These are phyloP conservation scores for Drechmeria coniospora DNA, from an alignment of 2,329 filamentous ascomycete genomes.

Conservation along the genomic window DNA sequence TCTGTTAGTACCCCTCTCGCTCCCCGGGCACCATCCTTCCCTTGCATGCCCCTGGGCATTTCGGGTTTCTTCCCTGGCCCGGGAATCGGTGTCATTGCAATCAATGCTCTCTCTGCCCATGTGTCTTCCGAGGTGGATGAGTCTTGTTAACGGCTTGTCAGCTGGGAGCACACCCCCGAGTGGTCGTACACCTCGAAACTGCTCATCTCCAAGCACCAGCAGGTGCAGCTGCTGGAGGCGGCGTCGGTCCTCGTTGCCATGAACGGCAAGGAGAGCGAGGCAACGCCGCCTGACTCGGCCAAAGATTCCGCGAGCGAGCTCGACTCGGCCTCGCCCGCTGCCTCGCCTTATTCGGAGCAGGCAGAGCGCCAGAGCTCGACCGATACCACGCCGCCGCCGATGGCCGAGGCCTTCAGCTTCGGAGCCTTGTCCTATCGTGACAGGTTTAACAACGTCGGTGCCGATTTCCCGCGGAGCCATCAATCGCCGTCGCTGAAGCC, in stretches of 20 bases:
- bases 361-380: slow-evolving; percentile 69
- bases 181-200: slow-evolving; percentile 96
- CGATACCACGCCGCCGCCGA: slow-evolving; percentile 83
- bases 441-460: slow-evolving; percentile 44
- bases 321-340: slow-evolving; percentile 67
- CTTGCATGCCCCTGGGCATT: slow-evolving; percentile 7
- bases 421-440: slow-evolving; percentile 34
- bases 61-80: slow-evolving; percentile 3
- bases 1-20: slow-evolving; percentile 73
- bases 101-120: too few species aligned
- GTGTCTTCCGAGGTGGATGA: too few species aligned
- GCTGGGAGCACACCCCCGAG: slow-evolving; percentile 98
- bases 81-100: not conserved
- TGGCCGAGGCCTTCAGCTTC: slow-evolving; percentile 46
- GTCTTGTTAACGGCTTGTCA: slow-evolving; percentile 24
- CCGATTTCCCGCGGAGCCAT: slow-evolving; percentile 60
- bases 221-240: slow-evolving; percentile 92
- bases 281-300: slow-evolving; percentile 48
- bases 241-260: slow-evolving; percentile 92
- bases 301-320: slow-evolving; percentile 62
- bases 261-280: slow-evolving; percentile 44
- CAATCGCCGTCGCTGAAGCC: slow-evolving; percentile 48
- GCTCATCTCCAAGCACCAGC: slow-evolving; percentile 97
- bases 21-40: slow-evolving; percentile 21
- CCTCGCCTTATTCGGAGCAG: slow-evolving; percentile 66